Evolutionary conservation across 805 yeast genomes (phyloP), one percentile per base, ranked within the genome.

Genomic region (Kodamaea leandrae): DNA sequence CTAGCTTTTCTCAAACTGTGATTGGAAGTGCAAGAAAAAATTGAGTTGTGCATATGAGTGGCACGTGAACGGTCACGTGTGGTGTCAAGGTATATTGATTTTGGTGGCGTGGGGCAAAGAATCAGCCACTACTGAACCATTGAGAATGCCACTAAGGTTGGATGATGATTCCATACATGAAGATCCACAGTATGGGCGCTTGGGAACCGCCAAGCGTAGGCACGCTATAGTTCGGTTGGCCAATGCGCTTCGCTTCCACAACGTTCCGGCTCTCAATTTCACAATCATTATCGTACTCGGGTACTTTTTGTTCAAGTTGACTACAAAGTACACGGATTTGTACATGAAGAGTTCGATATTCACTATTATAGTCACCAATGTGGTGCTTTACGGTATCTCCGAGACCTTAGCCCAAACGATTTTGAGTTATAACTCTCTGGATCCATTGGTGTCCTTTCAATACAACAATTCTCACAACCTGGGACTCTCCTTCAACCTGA

Each of bases 361-460:
- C n/a, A 87, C 96, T 12, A 86, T 89, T 26, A 76, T 87, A 44
- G 77, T 82, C 17, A 83, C 96, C 1, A 91, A 91, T 55, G 63
- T 86, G 20, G 80, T 90, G 4, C 67, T 91, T 4, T 86, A 81
- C 58, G 96, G 96, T 0, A 80, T 88, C n/a, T 89, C 97, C 0
- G 98, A 91, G 58, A 78, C 90, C 0, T 57, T 90, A 47, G 98
- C 98, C 0, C 98, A 91, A 60, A 74, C 84, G 2, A 68, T 88
- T 3, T 54, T 64, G 18, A 45, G 64, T 34, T 67, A 56, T 42
- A 39, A 49, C 19, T 40, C 49, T 9, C 36, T 39, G 13, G 55
- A 55, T 13, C 66, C 66, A 4, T 15, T 40, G 19, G 13, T 64
- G 3, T 41, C 55, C 16, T 52, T 58, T 36, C 42, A 51, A 36